Conservation (phyloP, 1,284 basidiomycete species). For the Ceratobasidium sp. region DNA sequence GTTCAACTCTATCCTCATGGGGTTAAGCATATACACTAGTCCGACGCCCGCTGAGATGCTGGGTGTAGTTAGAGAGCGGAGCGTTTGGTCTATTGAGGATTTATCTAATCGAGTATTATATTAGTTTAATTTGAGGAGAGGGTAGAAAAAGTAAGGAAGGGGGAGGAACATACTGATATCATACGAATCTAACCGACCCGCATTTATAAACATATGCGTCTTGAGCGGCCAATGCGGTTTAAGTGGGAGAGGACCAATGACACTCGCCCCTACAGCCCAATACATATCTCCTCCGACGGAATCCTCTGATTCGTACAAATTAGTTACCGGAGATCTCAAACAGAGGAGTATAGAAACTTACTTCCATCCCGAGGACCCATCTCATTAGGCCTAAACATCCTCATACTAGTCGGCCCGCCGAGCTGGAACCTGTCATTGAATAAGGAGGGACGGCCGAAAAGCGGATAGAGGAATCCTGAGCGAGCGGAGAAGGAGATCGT, state of each 20-base stretch:
- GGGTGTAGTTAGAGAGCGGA: conserved; percentile 59
- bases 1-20: conserved; percentile 89
- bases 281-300: conserved; percentile 90
- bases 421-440: conserved; percentile 92
- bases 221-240: conserved; percentile 91
- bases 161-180: conserved; percentile 62
- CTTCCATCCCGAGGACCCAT: conserved; percentile 86
- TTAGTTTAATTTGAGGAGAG: background rate
- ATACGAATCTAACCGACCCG: conserved; percentile 79
- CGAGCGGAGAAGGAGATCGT: conserved; percentile 71
- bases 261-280: conserved; percentile 84
- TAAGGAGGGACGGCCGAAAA: conserved; percentile 59
- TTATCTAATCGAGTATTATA: conserved; percentile 52
- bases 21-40: conserved; percentile 88
- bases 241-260: conserved; percentile 81
- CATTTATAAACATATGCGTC: conserved; percentile 85
- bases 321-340: too few species aligned
- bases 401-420: conserved; percentile 90
- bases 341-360: too few species aligned
- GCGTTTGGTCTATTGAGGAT: conserved; percentile 58
- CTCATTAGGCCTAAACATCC: conserved; percentile 86
- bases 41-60: conserved; percentile 88
- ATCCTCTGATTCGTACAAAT: conserved; percentile 58
- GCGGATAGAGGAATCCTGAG: conserved; percentile 69
- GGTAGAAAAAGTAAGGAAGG: background rate